Evolutionary conservation across 192 early-diverging fungal species (phyloP), one percentile per base, ranked within the genome.

Genomic region (Backusella tuberculispora): DNA sequence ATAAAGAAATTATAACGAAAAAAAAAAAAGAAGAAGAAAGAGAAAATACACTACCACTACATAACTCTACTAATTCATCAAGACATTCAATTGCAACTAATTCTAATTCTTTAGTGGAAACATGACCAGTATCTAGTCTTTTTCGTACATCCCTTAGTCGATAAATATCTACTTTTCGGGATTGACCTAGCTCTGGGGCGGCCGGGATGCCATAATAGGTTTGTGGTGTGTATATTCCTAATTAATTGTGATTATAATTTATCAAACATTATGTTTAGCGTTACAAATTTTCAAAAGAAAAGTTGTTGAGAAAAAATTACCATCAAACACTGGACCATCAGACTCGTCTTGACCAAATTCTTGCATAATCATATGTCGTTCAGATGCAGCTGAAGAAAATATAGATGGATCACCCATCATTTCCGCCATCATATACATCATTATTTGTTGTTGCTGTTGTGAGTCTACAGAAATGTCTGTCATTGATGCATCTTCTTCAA

Each of bases 101-200:
- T 56, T 95, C 96, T 8, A 99, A 86, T 48, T 96, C 95, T 74
- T 90, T 85, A 71, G 78, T 71, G 14, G 89, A 84, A 17, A 86
- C 79, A 45, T 85, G 82, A 68, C 83, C 83, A 37, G 93, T 93
- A 45, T 99, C 98, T 17, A 99, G 81, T 76, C 88, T 82, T 75
- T 95, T 95, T 37, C 97, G 85, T 66, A 99, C 89, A 64, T 99
- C 98, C 43, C 98, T 84, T 71, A 98, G 84, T 26, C 93, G 87
- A 47, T 87, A 81, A 45, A 95, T 94, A 81, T 96, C 93, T 53
- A 95, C 77, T 26, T 85, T 85, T 14, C 94, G 87, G 7, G 87
- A 83, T n/a, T 84, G 83, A 60, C 84, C 87, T 8, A 90, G 85
- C 69, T 96, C 95, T 10, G 91, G 87, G 14, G 93, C 81, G 38